These are phyloP conservation scores for Sporothrix schenckii DNA, from an alignment of 2,329 filamentous ascomycete genomes.

Conservation along the genomic window DNA sequence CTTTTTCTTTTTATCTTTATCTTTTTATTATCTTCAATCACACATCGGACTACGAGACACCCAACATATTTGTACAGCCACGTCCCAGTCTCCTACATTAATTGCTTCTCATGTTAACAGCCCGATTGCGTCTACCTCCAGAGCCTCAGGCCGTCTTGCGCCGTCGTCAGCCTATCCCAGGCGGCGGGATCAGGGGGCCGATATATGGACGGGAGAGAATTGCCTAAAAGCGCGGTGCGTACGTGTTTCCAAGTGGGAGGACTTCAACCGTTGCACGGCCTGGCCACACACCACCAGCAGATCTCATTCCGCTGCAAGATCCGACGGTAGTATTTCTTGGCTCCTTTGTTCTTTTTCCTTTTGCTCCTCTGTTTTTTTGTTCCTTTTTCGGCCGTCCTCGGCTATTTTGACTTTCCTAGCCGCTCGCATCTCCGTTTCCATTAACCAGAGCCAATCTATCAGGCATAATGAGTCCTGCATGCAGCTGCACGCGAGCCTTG, in stretches of 20 bases:
- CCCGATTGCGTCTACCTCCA: too few relatives aligned
- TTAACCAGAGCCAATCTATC: background rate
- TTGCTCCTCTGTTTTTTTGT: background rate
- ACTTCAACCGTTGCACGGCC: background rate
- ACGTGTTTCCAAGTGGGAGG: background rate
- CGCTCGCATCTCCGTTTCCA: background rate
- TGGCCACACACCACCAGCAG: background rate
- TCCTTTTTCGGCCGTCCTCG: background rate
- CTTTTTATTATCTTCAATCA: too few relatives aligned
- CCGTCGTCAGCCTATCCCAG: background rate
- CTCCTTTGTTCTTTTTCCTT: background rate
- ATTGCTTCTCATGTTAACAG: too few relatives aligned
- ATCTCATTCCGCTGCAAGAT: background rate
- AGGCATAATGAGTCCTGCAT: background rate
- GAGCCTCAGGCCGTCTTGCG: background rate
- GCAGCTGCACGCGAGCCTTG: background rate
- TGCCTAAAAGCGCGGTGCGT: background rate
- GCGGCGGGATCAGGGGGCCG: conserved; percentile 1
- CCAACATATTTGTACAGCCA: too few relatives aligned
- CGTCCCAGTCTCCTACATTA: background rate
- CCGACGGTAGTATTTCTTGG: background rate
- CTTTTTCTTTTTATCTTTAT: too few relatives aligned
- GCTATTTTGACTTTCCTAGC: background rate
- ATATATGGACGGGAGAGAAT: background rate
- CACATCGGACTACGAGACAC: too few relatives aligned